phyloP scores from a whole-genome alignment of 179 eudicot species.

The Heliamphora pulchella region DNA sequence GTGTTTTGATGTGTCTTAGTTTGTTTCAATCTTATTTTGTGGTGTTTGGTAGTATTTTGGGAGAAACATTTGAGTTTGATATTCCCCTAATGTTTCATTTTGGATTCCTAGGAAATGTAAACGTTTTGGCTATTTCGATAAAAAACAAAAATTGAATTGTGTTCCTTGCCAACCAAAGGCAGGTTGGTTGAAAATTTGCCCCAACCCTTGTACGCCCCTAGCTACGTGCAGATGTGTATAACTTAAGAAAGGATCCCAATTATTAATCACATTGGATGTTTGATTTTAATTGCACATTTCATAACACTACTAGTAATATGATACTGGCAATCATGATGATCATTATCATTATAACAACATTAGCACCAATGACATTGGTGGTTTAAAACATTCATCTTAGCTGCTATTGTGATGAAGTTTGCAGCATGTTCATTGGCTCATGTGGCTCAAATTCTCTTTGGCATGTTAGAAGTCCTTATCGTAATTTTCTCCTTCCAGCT shows the following conservation, averaged over 20 bases:
- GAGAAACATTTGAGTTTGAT: too few relatives aligned
- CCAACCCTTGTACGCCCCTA: too few relatives aligned
- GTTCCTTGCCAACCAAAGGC: too few relatives aligned
- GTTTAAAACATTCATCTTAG: not conserved
- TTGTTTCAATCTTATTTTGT: too few relatives aligned
- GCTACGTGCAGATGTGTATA: not conserved
- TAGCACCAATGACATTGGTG: not conserved
- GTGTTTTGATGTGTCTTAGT: too few relatives aligned
- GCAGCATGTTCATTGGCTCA: not conserved
- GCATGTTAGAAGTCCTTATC: not conserved
- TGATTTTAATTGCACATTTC: not conserved
- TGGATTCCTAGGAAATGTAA: too few relatives aligned
- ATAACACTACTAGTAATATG: not conserved
- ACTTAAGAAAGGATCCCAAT: not conserved
- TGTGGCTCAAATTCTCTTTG: not conserved
- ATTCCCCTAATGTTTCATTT: too few relatives aligned
- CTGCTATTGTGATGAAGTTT: not conserved
- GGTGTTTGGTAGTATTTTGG: too few relatives aligned
- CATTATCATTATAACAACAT: not conserved
- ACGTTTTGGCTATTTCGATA: too few relatives aligned
- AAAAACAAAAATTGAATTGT: too few relatives aligned
- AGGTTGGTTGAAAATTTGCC: too few relatives aligned
- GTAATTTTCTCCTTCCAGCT: not conserved
- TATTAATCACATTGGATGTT: not conserved
- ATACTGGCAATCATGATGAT: not conserved